Conservation (phyloP, 257 asterid genomes). For the Jaltomata sinuosa region DNA sequence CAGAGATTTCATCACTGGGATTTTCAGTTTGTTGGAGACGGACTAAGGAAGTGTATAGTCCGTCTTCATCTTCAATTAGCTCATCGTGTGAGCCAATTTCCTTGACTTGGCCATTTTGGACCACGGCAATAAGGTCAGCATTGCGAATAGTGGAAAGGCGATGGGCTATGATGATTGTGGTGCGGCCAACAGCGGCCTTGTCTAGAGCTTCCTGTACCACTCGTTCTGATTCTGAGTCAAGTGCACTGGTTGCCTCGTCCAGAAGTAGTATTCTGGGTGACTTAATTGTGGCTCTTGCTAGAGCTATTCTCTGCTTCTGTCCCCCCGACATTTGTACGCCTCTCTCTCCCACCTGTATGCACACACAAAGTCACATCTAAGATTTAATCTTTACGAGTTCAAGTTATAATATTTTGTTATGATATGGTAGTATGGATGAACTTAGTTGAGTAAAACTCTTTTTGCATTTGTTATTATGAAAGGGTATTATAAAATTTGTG, state of each 20-base stretch:
- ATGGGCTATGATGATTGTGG: constrained; percentile 76
- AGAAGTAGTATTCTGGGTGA: constrained; percentile 70
- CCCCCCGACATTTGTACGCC: constrained; percentile 95
- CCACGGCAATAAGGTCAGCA: constrained; percentile 67
- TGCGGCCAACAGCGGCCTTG: constrained; percentile 70
- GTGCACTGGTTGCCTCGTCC: constrained; percentile 93
- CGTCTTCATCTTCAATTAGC: constrained; percentile 28
- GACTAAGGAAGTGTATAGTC: constrained; percentile 52
- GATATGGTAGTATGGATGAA: not conserved
- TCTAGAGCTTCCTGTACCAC: constrained; percentile 78
- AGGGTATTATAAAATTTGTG: not conserved
- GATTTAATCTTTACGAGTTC: not conserved
- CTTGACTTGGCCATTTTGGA: constrained; percentile 52
- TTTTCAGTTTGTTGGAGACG: constrained; percentile 54
- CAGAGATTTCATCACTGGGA: not conserved
- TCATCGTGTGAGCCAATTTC: constrained; percentile 62
- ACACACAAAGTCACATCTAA: not conserved
- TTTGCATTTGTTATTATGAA: not conserved
- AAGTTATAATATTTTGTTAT: not conserved
- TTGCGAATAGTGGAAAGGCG: constrained; percentile 85
- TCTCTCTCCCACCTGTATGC: constrained; percentile 76
- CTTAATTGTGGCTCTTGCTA: constrained; percentile 69
- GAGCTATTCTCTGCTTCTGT: constrained; percentile 85
- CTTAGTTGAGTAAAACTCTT: not conserved
- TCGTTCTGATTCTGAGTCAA: constrained; percentile 75